These are phyloP conservation scores for Fusarium chuoi DNA, from an alignment of 2,329 filamentous ascomycete genomes.

Conservation along the genomic window DNA sequence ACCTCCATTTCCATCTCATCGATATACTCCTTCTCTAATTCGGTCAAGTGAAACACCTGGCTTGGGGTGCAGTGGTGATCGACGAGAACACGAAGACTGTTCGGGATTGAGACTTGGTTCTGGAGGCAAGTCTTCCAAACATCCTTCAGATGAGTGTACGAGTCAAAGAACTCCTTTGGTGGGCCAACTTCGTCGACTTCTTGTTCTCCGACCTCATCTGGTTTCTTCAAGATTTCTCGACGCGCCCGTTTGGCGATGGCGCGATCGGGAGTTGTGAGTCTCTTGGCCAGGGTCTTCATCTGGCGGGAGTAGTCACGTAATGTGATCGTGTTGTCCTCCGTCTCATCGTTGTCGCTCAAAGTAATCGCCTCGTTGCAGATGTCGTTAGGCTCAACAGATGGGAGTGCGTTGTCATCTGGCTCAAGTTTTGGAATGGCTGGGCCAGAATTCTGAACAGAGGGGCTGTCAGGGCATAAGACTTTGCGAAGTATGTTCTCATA, in stretches of 20 bases:
- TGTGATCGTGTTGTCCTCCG: fast-evolving
- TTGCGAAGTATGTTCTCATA: fast-evolving
- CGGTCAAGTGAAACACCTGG: neutral
- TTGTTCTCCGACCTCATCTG: neutral
- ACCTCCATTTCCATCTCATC: neutral
- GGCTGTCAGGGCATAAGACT: too few species aligned
- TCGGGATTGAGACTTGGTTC: fast-evolving
- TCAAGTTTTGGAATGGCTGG: fast-evolving
- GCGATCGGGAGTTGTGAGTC: fast-evolving
- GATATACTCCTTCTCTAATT: neutral
- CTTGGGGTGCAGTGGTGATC: fast-evolving
- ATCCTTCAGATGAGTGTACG: neutral
- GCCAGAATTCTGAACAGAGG: too few species aligned
- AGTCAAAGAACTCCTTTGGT: neutral
- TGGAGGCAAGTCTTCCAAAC: neutral
- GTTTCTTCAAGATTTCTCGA: neutral
- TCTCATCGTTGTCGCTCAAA: fast-evolving
- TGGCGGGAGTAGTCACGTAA: neutral
- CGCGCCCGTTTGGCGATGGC: fast-evolving
- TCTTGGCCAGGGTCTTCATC: neutral
- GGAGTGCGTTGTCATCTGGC: fast-evolving
- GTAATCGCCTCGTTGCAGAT: fast-evolving
- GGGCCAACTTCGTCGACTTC: fast-evolving
- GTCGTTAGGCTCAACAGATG: neutral
- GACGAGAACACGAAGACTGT: neutral